phyloP scores from a whole-genome alignment of 805 yeast species.

The Martiniozyma abietophila region DNA sequence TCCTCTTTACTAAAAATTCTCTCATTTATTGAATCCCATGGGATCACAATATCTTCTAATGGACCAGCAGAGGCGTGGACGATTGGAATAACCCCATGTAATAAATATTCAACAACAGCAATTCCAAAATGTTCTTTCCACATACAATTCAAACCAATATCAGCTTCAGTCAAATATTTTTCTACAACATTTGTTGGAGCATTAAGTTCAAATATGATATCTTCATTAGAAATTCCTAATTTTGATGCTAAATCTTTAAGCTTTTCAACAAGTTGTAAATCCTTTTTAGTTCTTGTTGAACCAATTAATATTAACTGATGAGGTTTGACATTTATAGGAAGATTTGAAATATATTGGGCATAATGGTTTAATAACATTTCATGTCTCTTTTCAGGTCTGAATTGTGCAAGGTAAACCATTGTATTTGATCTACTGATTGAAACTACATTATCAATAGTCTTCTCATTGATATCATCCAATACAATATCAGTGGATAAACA shows the following conservation, averaged over 20 bases:
- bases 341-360: constrained; percentile 32
- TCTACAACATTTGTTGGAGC: constrained; percentile 60
- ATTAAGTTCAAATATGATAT: constrained; percentile 41
- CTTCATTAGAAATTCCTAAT: constrained; percentile 30
- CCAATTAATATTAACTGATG: constrained; percentile 66
- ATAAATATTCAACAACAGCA: constrained; percentile 87
- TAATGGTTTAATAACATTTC: constrained; percentile 57
- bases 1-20: constrained; percentile 13
- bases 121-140: constrained; percentile 99
- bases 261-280: constrained; percentile 45
- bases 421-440: constrained; percentile 26
- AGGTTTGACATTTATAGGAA: constrained; percentile 27
- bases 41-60: constrained; percentile 69
- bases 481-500: constrained; percentile 41
- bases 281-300: constrained; percentile 64
- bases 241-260: constrained; percentile 38
- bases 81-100: constrained; percentile 78
- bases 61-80: constrained; percentile 98
- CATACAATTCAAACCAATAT: constrained; percentile 89
- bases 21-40: constrained; percentile 31
- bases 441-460: constrained; percentile 16
- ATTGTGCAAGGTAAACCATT: constrained; percentile 75
- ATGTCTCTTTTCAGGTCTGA: constrained; percentile 93
- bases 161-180: constrained; percentile 41
- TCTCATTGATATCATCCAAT: constrained; percentile 29